phyloP scores from a whole-genome alignment of 2,329 filamentous ascomycete species.

The Knoxdaviesia capensis region DNA sequence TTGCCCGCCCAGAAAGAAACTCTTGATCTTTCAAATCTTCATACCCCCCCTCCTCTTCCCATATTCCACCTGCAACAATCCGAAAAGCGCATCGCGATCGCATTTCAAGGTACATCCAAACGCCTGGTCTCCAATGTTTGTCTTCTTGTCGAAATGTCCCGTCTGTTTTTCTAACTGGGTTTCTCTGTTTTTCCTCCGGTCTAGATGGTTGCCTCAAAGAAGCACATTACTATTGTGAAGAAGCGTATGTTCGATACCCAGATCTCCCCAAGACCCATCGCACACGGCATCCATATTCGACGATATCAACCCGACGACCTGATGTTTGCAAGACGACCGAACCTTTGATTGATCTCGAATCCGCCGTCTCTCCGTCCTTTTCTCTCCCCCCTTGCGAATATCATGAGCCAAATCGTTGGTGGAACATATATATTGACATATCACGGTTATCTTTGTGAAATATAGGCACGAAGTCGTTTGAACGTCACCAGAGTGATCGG shows the following conservation, averaged over 20 bases:
- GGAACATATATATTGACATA: no score
- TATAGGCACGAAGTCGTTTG: slow-evolving; percentile 82
- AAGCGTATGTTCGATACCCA: slow-evolving; percentile 55
- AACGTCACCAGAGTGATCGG: slow-evolving; percentile 91
- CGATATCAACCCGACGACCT: neutral
- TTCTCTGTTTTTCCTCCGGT: slow-evolving; percentile 8
- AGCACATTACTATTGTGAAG: slow-evolving; percentile 99
- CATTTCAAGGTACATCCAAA: slow-evolving; percentile 17
- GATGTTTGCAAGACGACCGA: no score
- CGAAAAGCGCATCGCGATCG: no score
- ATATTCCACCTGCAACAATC: no score
- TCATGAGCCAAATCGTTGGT: no score
- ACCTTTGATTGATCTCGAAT: no score
- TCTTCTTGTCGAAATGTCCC: neutral
- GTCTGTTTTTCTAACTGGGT: slow-evolving; percentile 11
- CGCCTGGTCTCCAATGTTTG: slow-evolving; percentile 4
- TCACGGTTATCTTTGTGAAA: slow-evolving; percentile 1
- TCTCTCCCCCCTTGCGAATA: no score
- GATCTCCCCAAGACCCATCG: slow-evolving; percentile 4
- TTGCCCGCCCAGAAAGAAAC: no score
- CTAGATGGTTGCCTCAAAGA: slow-evolving; percentile 97
- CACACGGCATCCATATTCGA: neutral
- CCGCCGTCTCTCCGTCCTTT: no score
- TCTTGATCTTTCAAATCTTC: no score
- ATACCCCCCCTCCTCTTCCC: no score